Base-by-base conservation (phyloP, 805 yeast species). In the Kuraishia cidri region DNA sequence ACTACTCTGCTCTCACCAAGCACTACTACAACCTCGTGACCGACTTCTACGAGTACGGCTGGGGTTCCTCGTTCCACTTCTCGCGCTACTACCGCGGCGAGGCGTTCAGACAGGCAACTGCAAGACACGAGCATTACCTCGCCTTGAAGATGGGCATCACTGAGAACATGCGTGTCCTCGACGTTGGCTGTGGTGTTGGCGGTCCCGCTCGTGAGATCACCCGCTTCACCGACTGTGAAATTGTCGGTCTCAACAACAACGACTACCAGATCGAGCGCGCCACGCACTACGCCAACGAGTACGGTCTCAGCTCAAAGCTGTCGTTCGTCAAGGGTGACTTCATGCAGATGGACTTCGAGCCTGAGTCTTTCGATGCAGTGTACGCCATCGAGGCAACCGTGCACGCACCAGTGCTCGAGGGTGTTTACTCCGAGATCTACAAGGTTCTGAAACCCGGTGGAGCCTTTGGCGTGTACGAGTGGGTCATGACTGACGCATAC, bases 111-210 rank as follows among this genome's bases (percentile, higher is more conserved):
- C 97, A 90, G 61, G 94, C 97, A 27, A 78, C 85, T 44, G 97
- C 97, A 24, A 79, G 95, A 67, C 98, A 90, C 60, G 98, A 90
- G 66, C 97, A 92, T 63, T 92, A 73, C 61, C 66, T 90, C 46
- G 98, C 98, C 26, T 64, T 69, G 58, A 79, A 83, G 65, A 87
- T 88, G 72, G 82, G 82, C 40, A 67, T 90, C 48, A 59, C 67
- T 46, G 82, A 78, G 46, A 72, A 76, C 46, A 83, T 82, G 85
- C 77, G 79, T 52, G 98, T 90, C 12, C 71, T 90, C 46, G 98
- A 90, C 56, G 98, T 90, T 37, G 98, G 98, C 30, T 92, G 98
- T 67, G 98, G 98, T 70, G 95, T 90, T 48, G 98, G 98, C 55
- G 98, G 98, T 27, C 98, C 98, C 50, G 97, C 95, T 15, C 81